phyloP scores from a whole-genome alignment of 495 filamentous ascomycete species.

The Annulohypoxylon moriforme region DNA sequence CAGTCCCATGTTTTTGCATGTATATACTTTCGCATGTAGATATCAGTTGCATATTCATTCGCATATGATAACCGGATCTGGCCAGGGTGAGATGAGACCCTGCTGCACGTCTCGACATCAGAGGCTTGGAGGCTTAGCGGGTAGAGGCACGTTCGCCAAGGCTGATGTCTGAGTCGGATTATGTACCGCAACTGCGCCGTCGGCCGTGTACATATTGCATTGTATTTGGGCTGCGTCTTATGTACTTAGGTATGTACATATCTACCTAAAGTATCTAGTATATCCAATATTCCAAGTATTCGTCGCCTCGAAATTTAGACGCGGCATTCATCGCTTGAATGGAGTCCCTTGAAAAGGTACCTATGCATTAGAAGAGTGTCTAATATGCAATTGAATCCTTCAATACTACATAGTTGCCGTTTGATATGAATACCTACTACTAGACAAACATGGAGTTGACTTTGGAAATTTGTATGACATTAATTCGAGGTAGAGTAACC shows the following conservation, averaged over 20 bases:
- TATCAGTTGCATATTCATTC: background rate
- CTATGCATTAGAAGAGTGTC: no score
- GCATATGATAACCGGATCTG: conserved; percentile 19
- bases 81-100: conserved; percentile 18
- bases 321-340: background rate
- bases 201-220: background rate
- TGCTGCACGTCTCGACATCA: conserved; percentile 1
- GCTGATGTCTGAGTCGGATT: conserved; percentile 21
- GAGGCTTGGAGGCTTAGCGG: conserved; percentile 1
- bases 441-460: conserved; percentile 4
- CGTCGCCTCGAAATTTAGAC: background rate
- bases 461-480: background rate
- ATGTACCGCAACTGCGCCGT: conserved; percentile 19
- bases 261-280: no score
- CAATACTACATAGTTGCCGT: background rate
- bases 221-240: background rate
- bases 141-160: conserved; percentile 17
- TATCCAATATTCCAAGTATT: background rate
- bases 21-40: conserved; percentile 12
- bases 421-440: no score
- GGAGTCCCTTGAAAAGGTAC: no score
- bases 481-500: conserved; percentile 10
- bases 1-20: background rate
- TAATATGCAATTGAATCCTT: conserved; percentile 4
- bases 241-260: no score